phyloP scores from a whole-genome alignment of 2,329 filamentous ascomycete genomes.

The Pestalotiopsis sp. region DNA sequence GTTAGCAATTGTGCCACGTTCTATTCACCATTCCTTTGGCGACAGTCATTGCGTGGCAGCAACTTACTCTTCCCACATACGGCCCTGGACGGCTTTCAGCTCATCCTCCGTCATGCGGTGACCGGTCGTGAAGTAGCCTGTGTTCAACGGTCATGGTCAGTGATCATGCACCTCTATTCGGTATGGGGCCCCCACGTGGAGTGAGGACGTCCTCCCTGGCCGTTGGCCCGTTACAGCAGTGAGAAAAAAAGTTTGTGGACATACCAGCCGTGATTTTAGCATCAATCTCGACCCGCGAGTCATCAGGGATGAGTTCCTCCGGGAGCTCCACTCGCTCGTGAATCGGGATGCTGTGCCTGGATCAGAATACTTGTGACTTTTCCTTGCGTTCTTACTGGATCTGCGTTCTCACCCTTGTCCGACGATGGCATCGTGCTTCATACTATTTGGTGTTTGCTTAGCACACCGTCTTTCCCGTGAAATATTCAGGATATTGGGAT shows the following conservation, averaged over 20 bases:
- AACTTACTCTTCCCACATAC: constrained; percentile 84
- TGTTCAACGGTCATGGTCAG: background rate
- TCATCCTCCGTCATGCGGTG: constrained; percentile 89
- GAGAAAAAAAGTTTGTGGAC: constrained; percentile 29
- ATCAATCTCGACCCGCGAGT: constrained; percentile 97
- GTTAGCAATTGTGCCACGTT: constrained; percentile 9
- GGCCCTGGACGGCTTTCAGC: constrained; percentile 81
- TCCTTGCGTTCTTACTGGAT: constrained; percentile 16
- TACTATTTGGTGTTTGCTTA: constrained; percentile 50
- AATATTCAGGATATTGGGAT: background rate
- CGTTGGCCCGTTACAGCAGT: background rate
- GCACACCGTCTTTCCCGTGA: constrained; percentile 14
- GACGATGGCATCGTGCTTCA: constrained; percentile 91
- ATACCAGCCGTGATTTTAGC: constrained; percentile 94
- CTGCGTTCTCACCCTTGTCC: constrained; percentile 65
- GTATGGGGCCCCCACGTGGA: background rate
- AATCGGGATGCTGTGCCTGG: constrained; percentile 69
- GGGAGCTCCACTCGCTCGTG: constrained; percentile 89
- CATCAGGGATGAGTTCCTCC: constrained; percentile 89
- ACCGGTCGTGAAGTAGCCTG: constrained; percentile 81
- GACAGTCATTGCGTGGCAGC: background rate
- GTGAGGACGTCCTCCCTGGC: background rate
- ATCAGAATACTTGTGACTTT: constrained; percentile 13
- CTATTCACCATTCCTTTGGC: background rate
- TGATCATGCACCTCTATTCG: background rate